phyloP scores from a whole-genome alignment of 1,139 yeast genomes.

The Meyerozyma carpophila region DNA sequence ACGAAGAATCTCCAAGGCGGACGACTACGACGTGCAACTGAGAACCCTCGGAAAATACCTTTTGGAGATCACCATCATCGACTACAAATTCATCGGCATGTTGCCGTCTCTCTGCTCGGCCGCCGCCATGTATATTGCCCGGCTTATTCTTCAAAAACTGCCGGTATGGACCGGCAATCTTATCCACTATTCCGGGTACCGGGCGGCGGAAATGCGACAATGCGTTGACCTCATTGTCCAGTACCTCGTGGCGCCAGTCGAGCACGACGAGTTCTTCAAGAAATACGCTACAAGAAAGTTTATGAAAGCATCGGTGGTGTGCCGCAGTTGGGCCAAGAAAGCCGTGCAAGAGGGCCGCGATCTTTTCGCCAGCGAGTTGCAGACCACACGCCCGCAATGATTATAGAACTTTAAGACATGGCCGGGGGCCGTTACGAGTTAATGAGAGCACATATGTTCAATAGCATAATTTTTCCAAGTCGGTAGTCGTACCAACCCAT shows the following conservation, averaged over 20 bases:
- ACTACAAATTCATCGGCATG: slow-evolving; percentile 72
- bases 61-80: slow-evolving; percentile 76
- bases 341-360: slow-evolving; percentile 17
- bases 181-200: slow-evolving; percentile 86
- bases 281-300: slow-evolving; percentile 89
- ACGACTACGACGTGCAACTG: slow-evolving; percentile 87
- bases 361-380: background rate
- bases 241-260: slow-evolving; percentile 77
- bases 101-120: slow-evolving; percentile 86
- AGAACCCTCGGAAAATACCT: slow-evolving; percentile 90
- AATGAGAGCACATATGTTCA: background rate
- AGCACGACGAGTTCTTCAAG: slow-evolving; percentile 89
- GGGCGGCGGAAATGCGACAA: slow-evolving; percentile 63
- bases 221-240: slow-evolving; percentile 72
- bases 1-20: slow-evolving; percentile 91
- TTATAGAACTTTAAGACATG: background rate
- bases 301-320: slow-evolving; percentile 84
- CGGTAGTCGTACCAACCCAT: background rate
- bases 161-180: slow-evolving; percentile 80
- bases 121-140: slow-evolving; percentile 84
- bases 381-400: background rate
- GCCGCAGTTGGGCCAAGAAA: slow-evolving; percentile 88
- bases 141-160: slow-evolving; percentile 67
- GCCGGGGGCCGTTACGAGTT: slow-evolving; percentile 1
- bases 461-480: background rate